phyloP scores from a whole-genome alignment of 1,139 yeast species.

The Scheffersomyces illinoinensis region DNA sequence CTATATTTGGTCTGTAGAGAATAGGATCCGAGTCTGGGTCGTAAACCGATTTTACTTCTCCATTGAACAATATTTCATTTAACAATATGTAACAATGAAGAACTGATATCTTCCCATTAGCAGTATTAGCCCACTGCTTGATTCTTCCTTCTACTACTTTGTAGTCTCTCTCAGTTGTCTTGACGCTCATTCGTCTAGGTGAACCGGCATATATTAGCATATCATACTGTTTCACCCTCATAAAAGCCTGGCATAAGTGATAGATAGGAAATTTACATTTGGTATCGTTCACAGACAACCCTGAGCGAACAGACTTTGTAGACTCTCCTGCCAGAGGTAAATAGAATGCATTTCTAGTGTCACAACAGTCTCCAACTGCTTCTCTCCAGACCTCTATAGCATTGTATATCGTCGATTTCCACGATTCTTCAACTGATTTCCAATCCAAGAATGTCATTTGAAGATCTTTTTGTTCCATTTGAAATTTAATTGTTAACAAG shows the following conservation, averaged over 20 bases:
- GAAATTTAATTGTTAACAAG: slow-evolving; percentile 60
- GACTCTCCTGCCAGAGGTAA: slow-evolving; percentile 2
- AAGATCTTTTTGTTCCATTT: slow-evolving; percentile 69
- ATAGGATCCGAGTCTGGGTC: slow-evolving; percentile 53
- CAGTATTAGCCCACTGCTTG: slow-evolving; percentile 38
- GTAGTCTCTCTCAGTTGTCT: slow-evolving; percentile 54
- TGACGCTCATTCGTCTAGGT: slow-evolving; percentile 74
- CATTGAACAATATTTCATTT: slow-evolving; percentile 55
- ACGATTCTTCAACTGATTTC: slow-evolving; percentile 37
- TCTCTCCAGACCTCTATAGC: slow-evolving; percentile 61
- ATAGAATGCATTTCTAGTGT: slow-evolving; percentile 18
- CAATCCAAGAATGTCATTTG: slow-evolving; percentile 43
- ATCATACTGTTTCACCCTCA: slow-evolving; percentile 68
- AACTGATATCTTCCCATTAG: slow-evolving; percentile 20
- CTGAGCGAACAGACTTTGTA: background rate
- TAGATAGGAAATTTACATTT: slow-evolving; percentile 53
- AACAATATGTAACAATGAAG: slow-evolving; percentile 59
- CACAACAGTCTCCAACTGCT: slow-evolving; percentile 28
- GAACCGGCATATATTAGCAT: slow-evolving; percentile 76
- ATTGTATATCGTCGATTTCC: slow-evolving; percentile 63
- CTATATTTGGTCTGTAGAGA: slow-evolving; percentile 53
- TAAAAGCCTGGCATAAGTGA: slow-evolving; percentile 68
- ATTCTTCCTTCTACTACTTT: slow-evolving; percentile 51
- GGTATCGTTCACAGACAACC: slow-evolving; percentile 18
- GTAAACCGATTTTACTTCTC: slow-evolving; percentile 29